Evolutionary conservation across 306 rosid genomes (phyloP).

Genomic region (Vigna mungo): DNA sequence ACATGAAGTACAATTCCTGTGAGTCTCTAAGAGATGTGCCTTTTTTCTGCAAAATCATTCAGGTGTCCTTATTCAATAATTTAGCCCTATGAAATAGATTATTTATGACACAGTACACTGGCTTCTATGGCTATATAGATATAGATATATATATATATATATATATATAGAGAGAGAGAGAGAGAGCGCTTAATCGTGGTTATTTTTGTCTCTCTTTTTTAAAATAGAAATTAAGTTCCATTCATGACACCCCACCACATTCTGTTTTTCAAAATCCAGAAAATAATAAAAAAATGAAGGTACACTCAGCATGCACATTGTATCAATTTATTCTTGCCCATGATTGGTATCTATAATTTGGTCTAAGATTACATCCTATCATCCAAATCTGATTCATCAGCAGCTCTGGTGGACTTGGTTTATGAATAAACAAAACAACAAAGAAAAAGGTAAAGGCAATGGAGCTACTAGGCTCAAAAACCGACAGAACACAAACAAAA

Average conservation of each 20-base stretch:
- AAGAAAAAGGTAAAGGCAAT: neutral
- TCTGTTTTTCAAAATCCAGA: slow-evolving; percentile 33
- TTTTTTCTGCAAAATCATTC: slow-evolving; percentile 22
- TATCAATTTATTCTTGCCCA: slow-evolving; percentile 36
- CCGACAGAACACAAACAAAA: slow-evolving; percentile 34
- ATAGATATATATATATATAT: too few relatives aligned
- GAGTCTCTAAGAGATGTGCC: neutral
- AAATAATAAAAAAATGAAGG: slow-evolving; percentile 26
- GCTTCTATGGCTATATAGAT: neutral
- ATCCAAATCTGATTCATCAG: slow-evolving; percentile 45
- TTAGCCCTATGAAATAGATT: neutral
- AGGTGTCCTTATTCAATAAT: slow-evolving; percentile 33
- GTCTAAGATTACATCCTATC: slow-evolving; percentile 44
- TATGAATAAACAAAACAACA: slow-evolving; percentile 15
- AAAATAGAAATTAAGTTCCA: neutral
- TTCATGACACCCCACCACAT: slow-evolving; percentile 35
- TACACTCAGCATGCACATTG: slow-evolving; percentile 50
- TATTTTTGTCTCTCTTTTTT: neutral
- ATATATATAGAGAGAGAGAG: too few relatives aligned
- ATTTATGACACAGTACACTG: neutral
- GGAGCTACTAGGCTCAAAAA: slow-evolving; percentile 45
- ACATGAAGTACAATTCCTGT: neutral
- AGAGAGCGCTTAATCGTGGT: neutral
- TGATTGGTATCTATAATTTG: slow-evolving; percentile 47
- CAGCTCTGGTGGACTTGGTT: slow-evolving; percentile 37